Evolutionary conservation across 306 rosid genomes (phyloP).

Genomic region (Corylus heterophylla): DNA sequence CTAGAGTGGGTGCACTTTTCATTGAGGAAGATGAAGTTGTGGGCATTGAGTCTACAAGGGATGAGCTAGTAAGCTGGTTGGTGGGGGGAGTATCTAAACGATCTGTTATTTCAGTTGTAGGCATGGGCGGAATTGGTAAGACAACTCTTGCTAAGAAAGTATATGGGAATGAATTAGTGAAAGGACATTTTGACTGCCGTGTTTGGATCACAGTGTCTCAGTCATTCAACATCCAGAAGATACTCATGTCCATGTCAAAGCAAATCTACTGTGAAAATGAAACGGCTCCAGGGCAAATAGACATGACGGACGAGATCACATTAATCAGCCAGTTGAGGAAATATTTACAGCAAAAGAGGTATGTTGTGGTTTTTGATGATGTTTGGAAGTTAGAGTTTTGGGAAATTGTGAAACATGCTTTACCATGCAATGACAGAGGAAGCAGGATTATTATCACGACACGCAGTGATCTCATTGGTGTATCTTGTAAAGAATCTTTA

Average conservation of each 20-base stretch:
- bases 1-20: conserved; percentile 5
- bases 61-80: neutral
- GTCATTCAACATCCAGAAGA: neutral
- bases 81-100: neutral
- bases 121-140: neutral
- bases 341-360: conserved; percentile 4
- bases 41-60: neutral
- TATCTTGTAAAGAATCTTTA: neutral
- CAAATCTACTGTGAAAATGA: neutral
- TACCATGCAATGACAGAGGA: neutral
- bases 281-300: neutral
- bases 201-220: conserved; percentile 8
- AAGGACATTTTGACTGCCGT: neutral
- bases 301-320: neutral
- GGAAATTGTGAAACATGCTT: conserved; percentile 2
- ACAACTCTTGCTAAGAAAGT: conserved; percentile 3
- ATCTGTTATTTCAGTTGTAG: neutral
- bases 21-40: neutral
- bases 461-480: neutral
- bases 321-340: neutral
- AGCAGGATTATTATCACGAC: neutral
- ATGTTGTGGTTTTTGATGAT: neutral
- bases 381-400: conserved; percentile 1
- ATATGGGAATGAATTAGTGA: neutral
- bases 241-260: neutral